Evolutionary conservation across 176 grass and related monocot genomes (phyloP), one percentile per base, ranked within the genome.

Genomic region (Avena sativa): DNA sequence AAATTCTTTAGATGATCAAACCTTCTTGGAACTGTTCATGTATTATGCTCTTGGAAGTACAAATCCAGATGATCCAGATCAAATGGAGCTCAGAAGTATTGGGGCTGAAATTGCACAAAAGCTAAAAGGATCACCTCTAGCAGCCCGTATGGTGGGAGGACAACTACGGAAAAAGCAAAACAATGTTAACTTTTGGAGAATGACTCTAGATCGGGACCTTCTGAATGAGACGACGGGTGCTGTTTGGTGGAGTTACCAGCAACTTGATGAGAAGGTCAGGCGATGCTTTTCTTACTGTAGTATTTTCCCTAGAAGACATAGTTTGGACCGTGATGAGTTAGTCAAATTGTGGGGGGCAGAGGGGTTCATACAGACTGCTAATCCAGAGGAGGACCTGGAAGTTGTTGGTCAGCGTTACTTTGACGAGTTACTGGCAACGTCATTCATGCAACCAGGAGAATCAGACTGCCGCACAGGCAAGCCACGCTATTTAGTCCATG

Each of bases 341-440:
- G 23, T 92, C 46, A 38, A 82, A 25, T 25, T 92, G 16, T 88
- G 86, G 90, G 71, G 86, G 51, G 86, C 86, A 14, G 77, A 92
- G 80, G 82, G 60, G 0, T 92, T 92, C 17, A 51, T 30, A 30
- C 28, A 30, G 28, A 30, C 28, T 30, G 28, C 28, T 30, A 30
- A 30, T 30, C 28, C 28, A 30, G 28, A 30, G 28, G 28, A 30
- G 28, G 28, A 30, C 28, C 28, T 30, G 28, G 28, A 30, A 30
- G 40, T 43, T 43, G 40, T 43, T 43, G 40, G 40, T 43, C 40
- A 43, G 40, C 6, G 40, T 43, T 43, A 43, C 40, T 43, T 43
- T 43, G 40, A 43, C 40, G 40, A 43, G 40, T 43, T 43, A 43
- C 40, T 43, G 40, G 40, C 40, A 43, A 43, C 40, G 5, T 43